These are phyloP conservation scores for Aciculoconidium aculeatum DNA, from an alignment of 805 yeast species.

Conservation along the genomic window DNA sequence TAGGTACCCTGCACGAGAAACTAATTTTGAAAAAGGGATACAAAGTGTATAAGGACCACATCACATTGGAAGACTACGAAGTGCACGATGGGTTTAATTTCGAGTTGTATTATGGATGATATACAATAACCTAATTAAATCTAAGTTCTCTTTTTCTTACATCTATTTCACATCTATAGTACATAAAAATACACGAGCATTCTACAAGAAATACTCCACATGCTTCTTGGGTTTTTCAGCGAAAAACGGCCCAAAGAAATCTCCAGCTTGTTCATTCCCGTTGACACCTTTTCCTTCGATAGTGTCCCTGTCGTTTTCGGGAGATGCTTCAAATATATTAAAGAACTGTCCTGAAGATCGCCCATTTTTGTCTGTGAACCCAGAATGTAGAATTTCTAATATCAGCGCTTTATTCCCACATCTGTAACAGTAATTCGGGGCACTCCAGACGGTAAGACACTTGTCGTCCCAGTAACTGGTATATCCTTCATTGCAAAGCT, in stretches of 20 bases:
- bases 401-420: constrained; percentile 98
- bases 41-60: constrained; percentile 80
- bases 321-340: constrained; percentile 96
- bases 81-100: constrained; percentile 83
- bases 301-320: constrained; percentile 72
- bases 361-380: constrained; percentile 27
- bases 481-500: constrained; percentile 92
- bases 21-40: constrained; percentile 80
- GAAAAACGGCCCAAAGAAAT: constrained; percentile 23
- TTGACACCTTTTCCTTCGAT: constrained; percentile 35
- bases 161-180: no score
- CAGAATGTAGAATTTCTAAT: constrained; percentile 63
- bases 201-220: constrained; percentile 47
- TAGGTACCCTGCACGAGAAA: constrained; percentile 66
- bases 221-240: constrained; percentile 27
- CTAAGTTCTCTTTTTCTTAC: no score
- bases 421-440: constrained; percentile 95
- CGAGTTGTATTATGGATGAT: constrained; percentile 71
- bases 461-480: constrained; percentile 87
- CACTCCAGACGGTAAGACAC: constrained; percentile 96
- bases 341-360: constrained; percentile 55
- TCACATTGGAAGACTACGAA: constrained; percentile 89
- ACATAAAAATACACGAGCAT: constrained; percentile 3
- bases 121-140: no score
- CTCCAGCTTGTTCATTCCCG: constrained; percentile 18